Base-by-base conservation (phyloP, 1,284 basidiomycete genomes). In the Malassezia pachydermatis region DNA sequence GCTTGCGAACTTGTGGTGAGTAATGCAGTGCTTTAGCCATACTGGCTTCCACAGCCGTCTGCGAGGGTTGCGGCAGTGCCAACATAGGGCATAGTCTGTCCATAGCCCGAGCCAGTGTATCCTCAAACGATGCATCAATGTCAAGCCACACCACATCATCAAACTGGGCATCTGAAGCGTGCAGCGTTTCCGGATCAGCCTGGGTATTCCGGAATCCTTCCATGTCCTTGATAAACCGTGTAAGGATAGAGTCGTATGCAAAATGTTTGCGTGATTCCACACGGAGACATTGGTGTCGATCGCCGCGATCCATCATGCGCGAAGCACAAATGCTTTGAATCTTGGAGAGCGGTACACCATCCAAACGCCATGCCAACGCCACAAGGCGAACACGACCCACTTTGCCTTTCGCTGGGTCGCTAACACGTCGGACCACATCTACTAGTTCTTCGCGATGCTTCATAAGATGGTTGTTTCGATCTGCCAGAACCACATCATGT, bases 181-280 rank as follows among this genome's bases (percentile, higher is more conserved):
- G 63, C 11, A 56, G 45, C 11, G 30, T 41, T 2, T 59, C 61
- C 24, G 65, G 58, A 0, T 60, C 78, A 13, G 67, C 64, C 20
- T 53, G 39, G 1, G 24, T 24, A 3, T 34, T 47, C 9, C 76
- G 73, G 8, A 95, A 82, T 44, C 81, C 78, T 58, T 89, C 80
- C 1, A 78, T 75, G 2, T 76, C 68, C 27, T 76, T 76, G 44
- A 96, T 34, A 42, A 68, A 96, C 70, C 76, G 76, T 79, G 83
- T 82, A 22, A 98, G 75, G 9, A 92, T 80, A 2, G 79, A 76
- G 71, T 95, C 89, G 72, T 96, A 53, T 11, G 49, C 45, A 8
- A 54, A 25, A 17, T 45, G 55, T 2, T 11, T 37, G 3, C 47
- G 17, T 10, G 38, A 32, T 28, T 65, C 63, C 10, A 58, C 58